Evolutionary conservation across 2,329 filamentous ascomycete species (phyloP), one percentile per base, ranked within the genome.

Genomic region (Colletotrichum sidae): DNA sequence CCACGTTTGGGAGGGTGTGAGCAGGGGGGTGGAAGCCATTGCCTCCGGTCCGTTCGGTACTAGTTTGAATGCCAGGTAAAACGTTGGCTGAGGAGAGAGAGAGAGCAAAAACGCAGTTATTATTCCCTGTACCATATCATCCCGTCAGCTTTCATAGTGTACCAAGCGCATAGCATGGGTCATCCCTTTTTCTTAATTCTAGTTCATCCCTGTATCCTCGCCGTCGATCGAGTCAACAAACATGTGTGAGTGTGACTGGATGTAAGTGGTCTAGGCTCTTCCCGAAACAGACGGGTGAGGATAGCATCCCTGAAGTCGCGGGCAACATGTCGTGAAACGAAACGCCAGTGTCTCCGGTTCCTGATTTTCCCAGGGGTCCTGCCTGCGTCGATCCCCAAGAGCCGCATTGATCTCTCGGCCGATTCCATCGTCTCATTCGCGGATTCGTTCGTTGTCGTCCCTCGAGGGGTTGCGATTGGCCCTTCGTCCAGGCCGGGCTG

Each of bases 371-470:
- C 62, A 56, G 25, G 62, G 57, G 15, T 56, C 39, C 15, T 56
- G 41, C 44, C 38, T 55, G 41, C 47, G 46, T 13, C 8, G 0
- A 49, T 11, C 34, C 12, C 15, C 4, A 17, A 17, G 33, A 46
- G 50, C 56, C 56, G 50, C 56, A 55, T 65, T 46, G 62, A 53
- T 65, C 62, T 25, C 62, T 61, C 57, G 57, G 51, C 41, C 13
- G 46, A 51, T 42, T 38, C 46, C 58, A 39, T 15, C 17, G 46
- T 44, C 44, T 51, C 39, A 56, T 49, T 62, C n/a, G 58, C 52
- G 52, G 46, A 56, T 56, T 58, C 33, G 54, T 33, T 42, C 35
- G 34, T 17, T 41, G 25, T 49, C 8, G 12, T 37, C 5, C 5
- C 35, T 42, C 35, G 33, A 12, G 37, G 11, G 34, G 52, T 56